A percentile compares a stretch with the other conserved stretches of the same genome.
phyloP scores from a whole-genome alignment of 2,329 filamentous ascomycete species.

The Trichophyton rubrum region DNA sequence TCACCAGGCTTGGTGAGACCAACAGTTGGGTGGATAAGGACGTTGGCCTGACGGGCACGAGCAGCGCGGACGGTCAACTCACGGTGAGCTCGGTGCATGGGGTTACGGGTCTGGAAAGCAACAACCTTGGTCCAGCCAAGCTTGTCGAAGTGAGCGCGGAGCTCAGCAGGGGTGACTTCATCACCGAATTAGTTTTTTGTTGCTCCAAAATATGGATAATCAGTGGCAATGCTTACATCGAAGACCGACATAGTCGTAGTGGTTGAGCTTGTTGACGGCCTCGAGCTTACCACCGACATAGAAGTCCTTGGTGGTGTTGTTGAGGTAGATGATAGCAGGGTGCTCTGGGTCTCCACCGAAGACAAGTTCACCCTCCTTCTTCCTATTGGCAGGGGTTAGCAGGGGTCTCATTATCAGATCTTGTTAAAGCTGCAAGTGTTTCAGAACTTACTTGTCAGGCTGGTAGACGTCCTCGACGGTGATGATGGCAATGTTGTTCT shows the following conservation, averaged over 20 bases:
- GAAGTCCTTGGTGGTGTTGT: conserved; percentile 66
- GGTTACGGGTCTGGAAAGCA: conserved; percentile 97
- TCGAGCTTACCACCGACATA: conserved; percentile 95
- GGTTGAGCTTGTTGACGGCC: conserved; percentile 85
- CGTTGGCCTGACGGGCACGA: conserved; percentile 90
- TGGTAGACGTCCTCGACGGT: conserved; percentile 91
- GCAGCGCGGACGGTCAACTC: conserved; percentile 96
- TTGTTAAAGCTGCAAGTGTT: conserved; percentile 8
- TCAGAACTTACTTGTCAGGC: conserved; percentile 67
- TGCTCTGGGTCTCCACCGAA: conserved; percentile 88
- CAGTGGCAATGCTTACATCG: conserved; percentile 52
- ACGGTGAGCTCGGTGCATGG: conserved; percentile 97
- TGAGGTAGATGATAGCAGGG: conserved; percentile 84
- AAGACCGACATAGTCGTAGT: conserved; percentile 97
- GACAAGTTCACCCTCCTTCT: conserved; percentile 81
- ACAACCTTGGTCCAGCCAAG: conserved; percentile 96
- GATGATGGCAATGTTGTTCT: conserved; percentile 88
- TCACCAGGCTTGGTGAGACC: conserved; percentile 98
- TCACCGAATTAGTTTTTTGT: background rate
- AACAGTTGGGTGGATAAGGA: conserved; percentile 97
- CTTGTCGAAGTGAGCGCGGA: conserved; percentile 97
- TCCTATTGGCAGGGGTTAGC: conserved; percentile 37
- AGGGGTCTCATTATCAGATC: background rate
- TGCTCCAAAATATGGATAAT: background rate
- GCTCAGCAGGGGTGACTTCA: conserved; percentile 77